Base-by-base conservation (phyloP, 73 alveolate species). In the Paramecium pentaurelia region DNA sequence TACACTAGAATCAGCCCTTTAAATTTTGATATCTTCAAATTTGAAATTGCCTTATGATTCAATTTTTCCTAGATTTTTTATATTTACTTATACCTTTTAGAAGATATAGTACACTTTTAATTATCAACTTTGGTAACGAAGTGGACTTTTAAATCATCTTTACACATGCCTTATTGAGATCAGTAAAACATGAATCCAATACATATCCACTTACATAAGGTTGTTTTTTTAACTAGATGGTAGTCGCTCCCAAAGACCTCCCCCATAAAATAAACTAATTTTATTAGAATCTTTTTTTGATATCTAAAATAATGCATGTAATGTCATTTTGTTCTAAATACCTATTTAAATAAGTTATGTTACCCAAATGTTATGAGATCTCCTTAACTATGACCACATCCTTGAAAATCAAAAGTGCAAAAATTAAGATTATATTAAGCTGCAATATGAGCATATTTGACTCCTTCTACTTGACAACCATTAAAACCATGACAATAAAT, bases 391-490 rank as follows among this genome's bases (percentile, higher is more conserved):
- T 44, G 28, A 18, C 91, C 91, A 80, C 91, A 80, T 47, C 75
- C 91, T 80, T 80, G 30, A 49, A 80, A 80, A 36, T 80, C 91
- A 27, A 80, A 80, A 49, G 30, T 80, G 30, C 91, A 80, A 80
- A 80, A 80, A 49, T 80, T 80, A 14, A 80, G 45, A 25, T 64
- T 64, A 45, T 80, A 45, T 47, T 80, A 8, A 8, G 75, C 47
- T 10, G 91, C 91, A 80, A 27, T 11, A 45, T 80, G 73, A 45
- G 91, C 91, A 47, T 80, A 80, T 80, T 49, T 42, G 5, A 80
- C 75, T 25, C 91, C 91, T 80, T 80, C 91, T 27, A 80, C 91
- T 49, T 45, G 14, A 47, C 91, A 80, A n/a, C 91, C 91, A 28
- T 80, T 80, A 80, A 45, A 80, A 18, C 91, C 91, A 80, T 80